phyloP scores from a whole-genome alignment of 2,329 filamentous ascomycete genomes.

The Fusarium scirpi region DNA sequence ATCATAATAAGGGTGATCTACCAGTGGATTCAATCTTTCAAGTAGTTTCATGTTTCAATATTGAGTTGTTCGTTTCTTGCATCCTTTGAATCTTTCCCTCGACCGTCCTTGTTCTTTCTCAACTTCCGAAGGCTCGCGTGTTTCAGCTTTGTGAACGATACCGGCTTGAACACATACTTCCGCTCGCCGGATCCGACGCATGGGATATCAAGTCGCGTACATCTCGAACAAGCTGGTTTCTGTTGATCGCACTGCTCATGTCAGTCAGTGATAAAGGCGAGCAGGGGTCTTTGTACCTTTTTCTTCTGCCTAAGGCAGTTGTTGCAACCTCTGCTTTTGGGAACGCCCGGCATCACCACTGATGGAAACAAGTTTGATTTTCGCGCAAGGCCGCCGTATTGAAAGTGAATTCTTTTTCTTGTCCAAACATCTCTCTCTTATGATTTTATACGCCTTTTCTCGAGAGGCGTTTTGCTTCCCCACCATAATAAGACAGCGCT shows the following conservation, averaged over 20 bases:
- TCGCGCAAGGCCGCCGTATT: background rate
- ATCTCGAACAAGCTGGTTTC: slow-evolving; percentile 59
- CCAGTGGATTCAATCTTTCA: background rate
- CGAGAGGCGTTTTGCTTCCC: background rate
- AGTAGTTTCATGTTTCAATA: background rate
- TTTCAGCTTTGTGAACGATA: slow-evolving; percentile 41
- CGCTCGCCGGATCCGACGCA: slow-evolving; percentile 61
- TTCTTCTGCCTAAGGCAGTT: slow-evolving; percentile 65
- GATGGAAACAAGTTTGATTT: background rate
- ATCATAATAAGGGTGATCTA: background rate
- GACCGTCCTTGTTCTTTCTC: background rate
- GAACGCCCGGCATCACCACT: slow-evolving; percentile 61
- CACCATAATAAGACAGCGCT: slow-evolving; percentile 12
- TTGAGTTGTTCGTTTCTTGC: background rate
- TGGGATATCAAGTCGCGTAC: slow-evolving; percentile 56
- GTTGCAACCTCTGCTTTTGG: slow-evolving; percentile 61
- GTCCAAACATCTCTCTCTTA: rapidly evolving
- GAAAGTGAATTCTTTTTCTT: background rate
- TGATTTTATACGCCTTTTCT: background rate
- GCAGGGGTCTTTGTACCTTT: slow-evolving; percentile 54
- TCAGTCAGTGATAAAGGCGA: background rate
- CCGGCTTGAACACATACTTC: slow-evolving; percentile 61
- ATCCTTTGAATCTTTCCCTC: background rate
- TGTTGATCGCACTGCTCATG: slow-evolving; percentile 59
- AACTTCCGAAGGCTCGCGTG: background rate